Percentiles rank a stretch among this genome's conserved stretches.
These are phyloP conservation scores for Linaria vulgaris DNA, from an alignment of 257 asterid genomes.

Conservation along the genomic window DNA sequence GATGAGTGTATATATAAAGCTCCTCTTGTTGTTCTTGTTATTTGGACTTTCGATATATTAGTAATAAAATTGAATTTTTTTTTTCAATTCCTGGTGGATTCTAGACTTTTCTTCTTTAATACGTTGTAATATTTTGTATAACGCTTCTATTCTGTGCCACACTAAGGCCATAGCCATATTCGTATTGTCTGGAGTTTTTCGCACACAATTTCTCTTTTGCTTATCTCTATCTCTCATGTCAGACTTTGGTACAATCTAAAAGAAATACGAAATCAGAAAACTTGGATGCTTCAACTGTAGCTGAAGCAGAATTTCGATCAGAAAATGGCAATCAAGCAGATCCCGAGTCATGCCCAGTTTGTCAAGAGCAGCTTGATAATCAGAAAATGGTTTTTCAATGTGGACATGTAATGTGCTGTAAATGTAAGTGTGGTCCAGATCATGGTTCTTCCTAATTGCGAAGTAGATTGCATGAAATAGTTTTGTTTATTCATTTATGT, in stretches of 20 bases:
- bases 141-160: too few relatives aligned
- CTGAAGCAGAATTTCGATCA: conserved; percentile 34
- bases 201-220: conserved; percentile 18
- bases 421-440: conserved; percentile 67
- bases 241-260: conserved; percentile 83
- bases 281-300: conserved; percentile 34
- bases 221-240: conserved; percentile 30
- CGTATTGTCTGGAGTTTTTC: conserved; percentile 13
- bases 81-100: too few relatives aligned
- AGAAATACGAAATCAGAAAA: conserved; percentile 42
- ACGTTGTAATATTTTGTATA: too few relatives aligned
- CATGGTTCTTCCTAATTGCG: conserved; percentile 17
- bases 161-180: conserved; percentile 2
- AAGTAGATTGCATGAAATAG: conserved; percentile 8
- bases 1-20: too few relatives aligned
- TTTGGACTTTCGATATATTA: too few relatives aligned
- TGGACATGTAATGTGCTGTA: conserved; percentile 90
- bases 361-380: conserved; percentile 85
- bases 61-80: too few relatives aligned
- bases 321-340: conserved; percentile 37
- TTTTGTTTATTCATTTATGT: conserved; percentile 17
- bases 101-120: too few relatives aligned
- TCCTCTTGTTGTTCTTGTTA: too few relatives aligned
- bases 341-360: conserved; percentile 77
- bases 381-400: conserved; percentile 97